Base-by-base conservation (phyloP, 2,329 filamentous ascomycete species). In the Fusarium austroafricanum region DNA sequence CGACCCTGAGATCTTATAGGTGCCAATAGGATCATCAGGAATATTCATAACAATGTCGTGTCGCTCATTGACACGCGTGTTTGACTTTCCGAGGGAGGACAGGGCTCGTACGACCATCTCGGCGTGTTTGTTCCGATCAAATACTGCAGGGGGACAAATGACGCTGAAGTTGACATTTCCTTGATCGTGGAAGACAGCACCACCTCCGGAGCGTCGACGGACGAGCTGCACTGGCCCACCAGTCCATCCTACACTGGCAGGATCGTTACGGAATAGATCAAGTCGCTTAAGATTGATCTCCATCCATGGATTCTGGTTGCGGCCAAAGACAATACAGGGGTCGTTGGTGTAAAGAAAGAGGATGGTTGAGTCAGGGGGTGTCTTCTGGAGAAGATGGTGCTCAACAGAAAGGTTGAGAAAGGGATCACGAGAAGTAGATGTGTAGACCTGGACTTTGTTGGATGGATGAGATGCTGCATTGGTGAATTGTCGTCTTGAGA, bases 271-370 rank as follows among this genome's bases (percentile, higher is more conserved):
- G 49, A 71, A 71, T 51, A 66, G 68, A 4, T 73, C 73, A 3
- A 97, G 81, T 2, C 88, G 83, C 38, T 81, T 81, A 10, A 97
- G 84, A 76, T 97, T 92, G 65, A 93, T 89, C 81, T 99, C 96
- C 10, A 93, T 85, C 96, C 95, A 99, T 54, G 96, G 96, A 78
- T 99, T 99, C 82, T 99, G 96, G 78, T 99, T 99, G 62, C 96
- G 90, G 42, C 96, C 96, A 71, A 99, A 90, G 76, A 99, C 90
- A 61, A 99, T 86, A 77, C 92, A 94, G 1, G 95, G 94, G 37
- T 88, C 81, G 80, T 99, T 98, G 73, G 89, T 87, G 81, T 98
- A 99, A 50, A 97, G 86, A 57, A 98, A 92, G 3, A 98, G 87
- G 50, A 98, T 80, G 15, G 87, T 90, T 14, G 93, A 93, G 62